phyloP scores from a whole-genome alignment of 2,329 filamentous ascomycete genomes.

The Aspergillus nomiae region DNA sequence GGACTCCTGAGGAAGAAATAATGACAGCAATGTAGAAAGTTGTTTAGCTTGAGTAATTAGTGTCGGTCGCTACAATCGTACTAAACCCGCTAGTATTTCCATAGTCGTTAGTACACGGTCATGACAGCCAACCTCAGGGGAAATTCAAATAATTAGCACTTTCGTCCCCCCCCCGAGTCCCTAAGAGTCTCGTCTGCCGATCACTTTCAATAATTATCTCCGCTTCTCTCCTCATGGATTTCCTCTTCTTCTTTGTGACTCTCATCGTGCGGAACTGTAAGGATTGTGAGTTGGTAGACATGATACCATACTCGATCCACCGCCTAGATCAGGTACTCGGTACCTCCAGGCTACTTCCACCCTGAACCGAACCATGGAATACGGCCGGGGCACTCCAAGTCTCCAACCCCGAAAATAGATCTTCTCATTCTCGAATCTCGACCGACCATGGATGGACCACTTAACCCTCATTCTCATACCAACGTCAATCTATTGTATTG shows the following conservation, averaged over 20 bases:
- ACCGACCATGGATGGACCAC: background rate
- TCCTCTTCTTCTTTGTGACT: background rate
- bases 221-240: background rate
- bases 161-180: slow-evolving; percentile 6
- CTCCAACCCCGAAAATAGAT: background rate
- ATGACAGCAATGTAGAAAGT: background rate
- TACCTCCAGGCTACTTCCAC: background rate
- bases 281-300: background rate
- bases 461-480: background rate
- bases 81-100: slow-evolving; percentile 3
- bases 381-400: background rate
- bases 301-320: background rate
- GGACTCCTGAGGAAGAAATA: background rate
- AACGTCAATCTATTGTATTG: background rate
- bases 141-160: slow-evolving; percentile 12
- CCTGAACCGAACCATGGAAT: background rate
- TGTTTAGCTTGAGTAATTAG: slow-evolving; percentile 3
- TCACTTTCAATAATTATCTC: slow-evolving; percentile 25
- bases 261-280: background rate
- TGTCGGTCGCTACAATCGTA: background rate
- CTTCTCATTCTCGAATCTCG: background rate
- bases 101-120: slow-evolving; percentile 1
- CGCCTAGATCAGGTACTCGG: background rate
- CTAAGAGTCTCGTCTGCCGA: slow-evolving; percentile 29
- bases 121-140: background rate